phyloP scores from a whole-genome alignment of 768 basidiomycete genomes.

The Artomyces pyxidatus region DNA sequence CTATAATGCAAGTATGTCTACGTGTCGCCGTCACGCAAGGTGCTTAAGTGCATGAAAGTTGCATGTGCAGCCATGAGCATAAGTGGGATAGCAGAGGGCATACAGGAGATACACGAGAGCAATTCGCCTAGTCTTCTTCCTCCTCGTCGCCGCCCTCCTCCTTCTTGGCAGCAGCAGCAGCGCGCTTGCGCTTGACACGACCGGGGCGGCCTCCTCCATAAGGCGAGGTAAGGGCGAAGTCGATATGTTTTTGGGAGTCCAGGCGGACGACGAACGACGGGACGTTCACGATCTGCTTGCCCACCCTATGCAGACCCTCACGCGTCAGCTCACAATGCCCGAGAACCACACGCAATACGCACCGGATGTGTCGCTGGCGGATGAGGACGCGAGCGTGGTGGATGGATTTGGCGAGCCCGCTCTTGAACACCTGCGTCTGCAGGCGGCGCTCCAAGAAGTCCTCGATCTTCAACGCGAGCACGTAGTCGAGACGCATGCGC shows the following conservation, averaged over 20 bases:
- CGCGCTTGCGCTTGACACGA: slow-evolving; percentile 98
- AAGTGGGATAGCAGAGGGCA: background rate
- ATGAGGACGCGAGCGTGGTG: slow-evolving; percentile 99
- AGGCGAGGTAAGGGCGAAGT: slow-evolving; percentile 95
- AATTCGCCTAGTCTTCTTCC: slow-evolving; percentile 65
- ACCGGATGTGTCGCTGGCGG: slow-evolving; percentile 98
- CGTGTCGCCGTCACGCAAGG: background rate
- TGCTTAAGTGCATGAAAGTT: too few species aligned
- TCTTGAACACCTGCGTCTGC: slow-evolving; percentile 99
- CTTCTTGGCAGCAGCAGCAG: slow-evolving; percentile 85
- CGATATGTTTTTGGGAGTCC: slow-evolving; percentile 99
- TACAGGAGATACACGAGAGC: background rate
- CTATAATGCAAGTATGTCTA: too few species aligned
- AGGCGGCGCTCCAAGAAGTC: slow-evolving; percentile 99
- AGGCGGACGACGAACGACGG: slow-evolving; percentile 98
- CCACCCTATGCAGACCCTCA: slow-evolving; percentile 54
- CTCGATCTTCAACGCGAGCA: slow-evolving; percentile 97
- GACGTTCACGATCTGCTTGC: slow-evolving; percentile 98
- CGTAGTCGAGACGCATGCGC: slow-evolving; percentile 99
- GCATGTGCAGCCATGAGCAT: slow-evolving; percentile 1
- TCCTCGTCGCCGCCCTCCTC: slow-evolving; percentile 86
- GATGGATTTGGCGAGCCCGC: slow-evolving; percentile 93
- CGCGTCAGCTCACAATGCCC: background rate
- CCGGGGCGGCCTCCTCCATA: slow-evolving; percentile 93
- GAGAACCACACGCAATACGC: slow-evolving; percentile 20